Percentiles rank a stretch among this genome's conserved stretches.
Conservation (phyloP, 106 monocot species). For the Narthecium ossifragum region DNA sequence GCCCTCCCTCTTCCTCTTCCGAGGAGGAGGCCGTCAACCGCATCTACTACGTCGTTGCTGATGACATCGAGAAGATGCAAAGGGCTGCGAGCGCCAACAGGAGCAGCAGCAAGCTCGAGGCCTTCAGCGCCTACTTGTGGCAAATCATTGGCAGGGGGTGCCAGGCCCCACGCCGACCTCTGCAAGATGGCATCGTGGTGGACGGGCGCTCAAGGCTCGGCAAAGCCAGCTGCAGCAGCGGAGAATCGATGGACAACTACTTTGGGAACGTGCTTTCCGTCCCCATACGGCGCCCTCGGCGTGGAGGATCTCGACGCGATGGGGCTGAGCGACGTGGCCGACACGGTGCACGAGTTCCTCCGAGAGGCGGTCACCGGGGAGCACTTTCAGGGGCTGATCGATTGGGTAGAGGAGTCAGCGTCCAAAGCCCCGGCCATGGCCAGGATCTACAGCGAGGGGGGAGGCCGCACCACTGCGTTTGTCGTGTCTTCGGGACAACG, state of each 20-base stretch:
- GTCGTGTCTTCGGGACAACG: slow-evolving; percentile 71
- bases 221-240: not conserved
- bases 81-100: slow-evolving; percentile 6
- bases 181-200: slow-evolving; percentile 71
- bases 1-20: not conserved
- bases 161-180: not conserved
- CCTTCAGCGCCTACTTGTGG: slow-evolving; percentile 76
- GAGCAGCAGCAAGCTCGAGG: slow-evolving; percentile 45
- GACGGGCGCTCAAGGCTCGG: slow-evolving; percentile 48
- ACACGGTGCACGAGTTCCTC: slow-evolving; percentile 40
- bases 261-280: slow-evolving; percentile 80
- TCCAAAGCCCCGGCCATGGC: slow-evolving; percentile 40
- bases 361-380: slow-evolving; percentile 33
- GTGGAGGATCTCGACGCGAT: slow-evolving; percentile 17
- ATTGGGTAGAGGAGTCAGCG: slow-evolving; percentile 71
- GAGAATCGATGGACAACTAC: slow-evolving; percentile 30
- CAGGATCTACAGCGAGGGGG: slow-evolving; percentile 32
- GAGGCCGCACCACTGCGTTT: slow-evolving; percentile 27
- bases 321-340: slow-evolving; percentile 35
- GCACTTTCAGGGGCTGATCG: slow-evolving; percentile 63
- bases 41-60: slow-evolving; percentile 51
- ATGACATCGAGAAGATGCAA: slow-evolving; percentile 41
- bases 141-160: slow-evolving; percentile 26
- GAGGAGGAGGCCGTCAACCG: slow-evolving; percentile 31
- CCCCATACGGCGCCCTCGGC: slow-evolving; percentile 30